These are phyloP conservation scores for Microdochium trichocladiopsis DNA, from an alignment of 2,329 filamentous ascomycete genomes.

Conservation along the genomic window DNA sequence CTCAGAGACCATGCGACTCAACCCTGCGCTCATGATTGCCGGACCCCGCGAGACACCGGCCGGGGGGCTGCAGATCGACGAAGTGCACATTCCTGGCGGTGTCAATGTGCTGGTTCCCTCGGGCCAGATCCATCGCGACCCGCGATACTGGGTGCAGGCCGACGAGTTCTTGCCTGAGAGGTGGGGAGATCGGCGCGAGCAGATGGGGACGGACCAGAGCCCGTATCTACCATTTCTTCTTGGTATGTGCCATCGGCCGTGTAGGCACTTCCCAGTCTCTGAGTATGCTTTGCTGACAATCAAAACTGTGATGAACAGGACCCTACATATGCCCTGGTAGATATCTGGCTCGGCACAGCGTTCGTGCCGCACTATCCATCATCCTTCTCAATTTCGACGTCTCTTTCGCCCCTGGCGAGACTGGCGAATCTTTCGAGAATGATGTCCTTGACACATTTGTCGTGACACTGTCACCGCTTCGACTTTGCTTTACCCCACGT, in stretches of 20 bases:
- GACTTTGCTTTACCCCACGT: background rate
- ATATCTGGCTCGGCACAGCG: conserved; percentile 10
- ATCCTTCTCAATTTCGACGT: conserved; percentile 11
- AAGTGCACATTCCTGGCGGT: conserved; percentile 22
- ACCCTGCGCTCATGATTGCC: conserved; percentile 26
- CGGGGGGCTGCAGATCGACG: conserved; percentile 21
- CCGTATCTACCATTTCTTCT: background rate
- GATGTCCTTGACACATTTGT: conserved; percentile 9
- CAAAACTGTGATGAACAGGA: background rate
- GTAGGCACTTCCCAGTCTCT: background rate
- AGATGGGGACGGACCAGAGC: background rate
- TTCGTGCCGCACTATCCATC: conserved; percentile 9
- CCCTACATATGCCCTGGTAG: conserved; percentile 13
- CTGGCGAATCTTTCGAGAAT: conserved; percentile 10
- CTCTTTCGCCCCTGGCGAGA: conserved; percentile 13
- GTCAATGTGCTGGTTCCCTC: conserved; percentile 6
- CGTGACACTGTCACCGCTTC: background rate
- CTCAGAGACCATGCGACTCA: conserved; percentile 21
- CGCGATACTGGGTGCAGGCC: background rate
- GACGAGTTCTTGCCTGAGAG: conserved; percentile 1
- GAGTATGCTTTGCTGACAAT: background rate
- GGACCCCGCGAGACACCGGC: conserved; percentile 27
- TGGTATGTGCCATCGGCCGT: background rate
- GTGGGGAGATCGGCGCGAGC: background rate
- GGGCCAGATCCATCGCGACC: conserved; percentile 8